Percentiles rank a stretch among this genome's conserved stretches.
Evolutionary conservation across 2,329 filamentous ascomycete genomes (phyloP).

Genomic region (Cladosporium colombiae): DNA sequence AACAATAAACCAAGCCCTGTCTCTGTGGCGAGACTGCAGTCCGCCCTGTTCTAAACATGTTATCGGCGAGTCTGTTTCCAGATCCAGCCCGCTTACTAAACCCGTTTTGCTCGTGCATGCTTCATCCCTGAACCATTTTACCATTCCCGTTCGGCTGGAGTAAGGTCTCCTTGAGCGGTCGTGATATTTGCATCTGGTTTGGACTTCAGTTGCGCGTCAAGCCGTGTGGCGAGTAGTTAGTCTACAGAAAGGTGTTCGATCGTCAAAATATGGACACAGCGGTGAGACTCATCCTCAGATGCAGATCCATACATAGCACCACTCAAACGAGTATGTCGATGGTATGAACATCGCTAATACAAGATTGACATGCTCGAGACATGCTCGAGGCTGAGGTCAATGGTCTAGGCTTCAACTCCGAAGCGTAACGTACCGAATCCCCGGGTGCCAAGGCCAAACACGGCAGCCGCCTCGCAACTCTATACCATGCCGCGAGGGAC

Average conservation of each 20-base stretch:
- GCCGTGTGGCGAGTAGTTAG: neutral
- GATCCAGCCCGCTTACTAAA: neutral
- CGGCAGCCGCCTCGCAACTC: neutral
- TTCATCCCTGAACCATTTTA: neutral
- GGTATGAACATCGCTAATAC: neutral
- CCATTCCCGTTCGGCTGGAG: neutral
- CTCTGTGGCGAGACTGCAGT: neutral
- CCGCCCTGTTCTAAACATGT: neutral
- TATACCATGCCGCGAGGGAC: neutral
- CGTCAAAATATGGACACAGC: neutral
- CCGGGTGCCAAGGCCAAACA: constrained; percentile 3
- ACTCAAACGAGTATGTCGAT: neutral
- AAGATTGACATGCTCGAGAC: neutral
- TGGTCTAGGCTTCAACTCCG: neutral
- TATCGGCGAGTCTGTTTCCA: neutral
- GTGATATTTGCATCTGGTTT: neutral
- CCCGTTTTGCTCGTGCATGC: neutral
- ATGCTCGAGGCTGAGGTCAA: neutral
- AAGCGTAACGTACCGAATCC: neutral
- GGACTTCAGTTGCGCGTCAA: neutral
- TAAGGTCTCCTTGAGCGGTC: neutral
- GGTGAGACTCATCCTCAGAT: neutral
- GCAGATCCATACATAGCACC: neutral
- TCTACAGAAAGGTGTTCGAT: neutral
- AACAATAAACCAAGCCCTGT: neutral